Conservation (phyloP, 1,284 basidiomycete species). For the Phlebopus sp. region DNA sequence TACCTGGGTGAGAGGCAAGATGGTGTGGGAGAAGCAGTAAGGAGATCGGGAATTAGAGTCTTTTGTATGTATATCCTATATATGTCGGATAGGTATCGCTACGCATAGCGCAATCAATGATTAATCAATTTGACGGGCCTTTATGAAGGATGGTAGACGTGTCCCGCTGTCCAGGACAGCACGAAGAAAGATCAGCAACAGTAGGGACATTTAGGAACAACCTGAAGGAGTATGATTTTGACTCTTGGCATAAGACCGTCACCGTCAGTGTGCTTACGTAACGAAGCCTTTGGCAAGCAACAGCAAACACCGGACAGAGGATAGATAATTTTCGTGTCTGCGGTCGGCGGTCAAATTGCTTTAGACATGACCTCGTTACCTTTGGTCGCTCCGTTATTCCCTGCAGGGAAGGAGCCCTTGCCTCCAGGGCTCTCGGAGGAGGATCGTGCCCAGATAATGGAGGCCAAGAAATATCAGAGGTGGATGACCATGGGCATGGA, state of each 20-base stretch:
- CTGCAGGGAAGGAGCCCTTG: constrained; percentile 71
- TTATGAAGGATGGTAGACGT: no score
- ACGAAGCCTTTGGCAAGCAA: constrained; percentile 16
- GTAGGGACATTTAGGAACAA: no score
- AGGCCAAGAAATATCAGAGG: constrained; percentile 75
- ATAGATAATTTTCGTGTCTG: constrained; percentile 7
- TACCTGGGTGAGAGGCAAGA: constrained; percentile 80
- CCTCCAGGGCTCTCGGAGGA: constrained; percentile 82
- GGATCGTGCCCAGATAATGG: constrained; percentile 65
- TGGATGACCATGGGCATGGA: constrained; percentile 74
- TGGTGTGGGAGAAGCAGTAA: constrained; percentile 54
- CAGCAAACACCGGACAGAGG: constrained; percentile 6
- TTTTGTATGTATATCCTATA: no score
- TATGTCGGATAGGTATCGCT: no score
- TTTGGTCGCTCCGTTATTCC: constrained; percentile 46
- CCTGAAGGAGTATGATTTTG: no score
- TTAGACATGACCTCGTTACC: constrained; percentile 29
- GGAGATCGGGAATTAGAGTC: not conserved
- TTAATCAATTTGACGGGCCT: no score
- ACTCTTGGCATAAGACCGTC: no score
- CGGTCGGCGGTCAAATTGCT: not conserved
- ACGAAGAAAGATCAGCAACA: no score
- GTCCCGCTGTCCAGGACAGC: no score
- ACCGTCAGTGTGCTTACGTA: constrained; percentile 6
- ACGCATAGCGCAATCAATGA: no score